Base-by-base conservation (phyloP, 2,329 filamentous ascomycete species). In the Diaporthe sp. region DNA sequence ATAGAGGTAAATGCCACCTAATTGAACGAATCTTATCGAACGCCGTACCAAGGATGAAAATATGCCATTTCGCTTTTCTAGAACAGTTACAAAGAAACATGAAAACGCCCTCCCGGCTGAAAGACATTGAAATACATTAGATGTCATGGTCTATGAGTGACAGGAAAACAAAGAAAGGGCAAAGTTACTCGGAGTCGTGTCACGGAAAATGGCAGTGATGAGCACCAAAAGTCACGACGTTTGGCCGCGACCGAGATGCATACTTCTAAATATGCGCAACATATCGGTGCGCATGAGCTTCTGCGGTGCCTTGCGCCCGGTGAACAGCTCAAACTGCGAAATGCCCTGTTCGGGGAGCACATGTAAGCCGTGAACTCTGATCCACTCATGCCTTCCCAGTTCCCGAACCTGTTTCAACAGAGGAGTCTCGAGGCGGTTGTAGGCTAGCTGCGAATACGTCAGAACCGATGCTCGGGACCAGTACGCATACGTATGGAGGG, bases 241-340 rank as follows among this genome's bases (percentile, higher is more conserved):
- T 49, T 49, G 28, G 42, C 61, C 12, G 19, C 42, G 42, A 7
- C 42, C 17, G 22, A 34, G 42, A 13, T 34, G 61, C 61, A 65
- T 49, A 10, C 61, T 65, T 34, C 34, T 49, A 28, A 65, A 65
- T 15, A 9, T 17, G 17, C 59, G 59, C 59, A 65, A 9, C 59
- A 65, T 65, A 31, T 65, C 59, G 25, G 59, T n/a, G 17, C 61
- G 61, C 90, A 92, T 92, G 31, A 90, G 80, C 55, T 86, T 83
- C 19, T 89, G 84, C 12, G 90, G 91, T 25, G 90, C 90, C 78
- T 89, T 86, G 58, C 90, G 86, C 5, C 89, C 90, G 0, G 90
- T 92, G 80, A 92, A 91, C 10, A 92, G 82, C 81, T 92, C 91
- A 78, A 92, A 92, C 77, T 92, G 90, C 4, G 90, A 89, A 81